Conservation (phyloP, 2,329 filamentous ascomycete species). For the Paraphoma sp. region DNA sequence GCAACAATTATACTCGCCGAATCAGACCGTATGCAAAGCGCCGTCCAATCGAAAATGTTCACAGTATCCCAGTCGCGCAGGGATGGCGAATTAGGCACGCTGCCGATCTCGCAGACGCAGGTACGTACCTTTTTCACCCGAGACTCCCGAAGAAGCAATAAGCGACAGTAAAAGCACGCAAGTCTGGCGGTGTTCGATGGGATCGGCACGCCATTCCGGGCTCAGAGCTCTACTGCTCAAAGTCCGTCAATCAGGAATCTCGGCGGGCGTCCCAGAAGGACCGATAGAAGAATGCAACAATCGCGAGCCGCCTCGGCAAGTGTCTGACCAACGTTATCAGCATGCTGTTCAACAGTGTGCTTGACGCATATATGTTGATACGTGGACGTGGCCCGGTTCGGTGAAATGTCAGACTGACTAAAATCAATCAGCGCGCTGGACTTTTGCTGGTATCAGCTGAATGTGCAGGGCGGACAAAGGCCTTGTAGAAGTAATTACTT, state of each 20-base stretch:
- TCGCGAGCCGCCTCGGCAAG: constrained; percentile 5
- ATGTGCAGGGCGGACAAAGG: background rate
- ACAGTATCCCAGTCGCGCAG: background rate
- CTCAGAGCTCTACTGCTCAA: background rate
- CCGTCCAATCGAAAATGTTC: background rate
- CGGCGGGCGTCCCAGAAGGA: constrained; percentile 7
- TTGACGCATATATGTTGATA: background rate
- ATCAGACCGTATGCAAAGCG: background rate
- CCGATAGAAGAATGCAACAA: constrained; percentile 13
- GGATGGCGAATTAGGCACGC: background rate
- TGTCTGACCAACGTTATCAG: constrained; percentile 10
- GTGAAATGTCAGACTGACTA: background rate
- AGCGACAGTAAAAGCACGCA: background rate
- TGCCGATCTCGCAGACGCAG: constrained; percentile 11
- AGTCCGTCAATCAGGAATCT: background rate
- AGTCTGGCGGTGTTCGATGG: background rate
- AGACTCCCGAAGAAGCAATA: background rate
- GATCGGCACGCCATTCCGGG: background rate
- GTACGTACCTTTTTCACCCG: constrained; percentile 9
- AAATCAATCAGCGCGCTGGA: background rate
- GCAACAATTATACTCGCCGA: background rate
- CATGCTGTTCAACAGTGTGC: constrained; percentile 6
- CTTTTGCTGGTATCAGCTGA: background rate
- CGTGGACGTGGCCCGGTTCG: background rate
- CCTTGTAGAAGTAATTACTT: background rate